Evolutionary conservation across 805 yeast species (phyloP).

Genomic region (Saturnispora sanitii): DNA sequence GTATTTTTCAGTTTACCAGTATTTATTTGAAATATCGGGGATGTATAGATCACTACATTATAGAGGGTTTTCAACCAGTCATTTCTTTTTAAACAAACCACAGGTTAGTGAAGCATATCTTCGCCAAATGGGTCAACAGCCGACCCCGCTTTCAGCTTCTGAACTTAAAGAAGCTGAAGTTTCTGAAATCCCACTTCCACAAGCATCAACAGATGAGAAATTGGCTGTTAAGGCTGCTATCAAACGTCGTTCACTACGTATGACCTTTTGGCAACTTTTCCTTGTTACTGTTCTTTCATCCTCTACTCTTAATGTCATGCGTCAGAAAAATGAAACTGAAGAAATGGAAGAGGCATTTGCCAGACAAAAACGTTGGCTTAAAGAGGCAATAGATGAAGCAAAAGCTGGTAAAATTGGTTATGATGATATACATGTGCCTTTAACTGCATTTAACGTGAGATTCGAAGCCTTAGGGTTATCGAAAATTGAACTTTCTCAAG

Average conservation of each 20-base stretch:
- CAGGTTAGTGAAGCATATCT: slow-evolving; percentile 20
- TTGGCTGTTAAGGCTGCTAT: slow-evolving; percentile 16
- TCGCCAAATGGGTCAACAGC: slow-evolving; percentile 22
- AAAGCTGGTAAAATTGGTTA: slow-evolving; percentile 16
- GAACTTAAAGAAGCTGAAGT: slow-evolving; percentile 13
- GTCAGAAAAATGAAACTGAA: slow-evolving; percentile 35
- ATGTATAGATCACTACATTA: no score
- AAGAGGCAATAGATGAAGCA: slow-evolving; percentile 14
- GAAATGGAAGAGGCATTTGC: slow-evolving; percentile 31
- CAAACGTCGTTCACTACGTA: slow-evolving; percentile 23
- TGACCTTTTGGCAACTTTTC: slow-evolving; percentile 26
- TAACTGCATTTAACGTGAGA: slow-evolving; percentile 33
- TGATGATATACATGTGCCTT: slow-evolving; percentile 33
- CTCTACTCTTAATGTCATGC: slow-evolving; percentile 38
- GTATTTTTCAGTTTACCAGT: no score
- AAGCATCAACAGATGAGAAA: slow-evolving; percentile 16
- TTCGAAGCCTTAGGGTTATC: slow-evolving; percentile 25
- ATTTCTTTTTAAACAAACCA: slow-evolving; percentile 2
- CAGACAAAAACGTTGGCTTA: slow-evolving; percentile 31
- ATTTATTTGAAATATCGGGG: no score
- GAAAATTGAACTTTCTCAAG: slow-evolving; percentile 8
- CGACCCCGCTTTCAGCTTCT: slow-evolving; percentile 15
- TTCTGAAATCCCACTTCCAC: slow-evolving; percentile 12
- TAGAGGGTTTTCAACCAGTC: no score
- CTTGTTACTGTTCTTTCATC: slow-evolving; percentile 27